Evolutionary conservation across 345 rosid genomes (phyloP), one percentile per base, ranked within the genome.

Genomic region (Eucalyptus pauciflora): DNA sequence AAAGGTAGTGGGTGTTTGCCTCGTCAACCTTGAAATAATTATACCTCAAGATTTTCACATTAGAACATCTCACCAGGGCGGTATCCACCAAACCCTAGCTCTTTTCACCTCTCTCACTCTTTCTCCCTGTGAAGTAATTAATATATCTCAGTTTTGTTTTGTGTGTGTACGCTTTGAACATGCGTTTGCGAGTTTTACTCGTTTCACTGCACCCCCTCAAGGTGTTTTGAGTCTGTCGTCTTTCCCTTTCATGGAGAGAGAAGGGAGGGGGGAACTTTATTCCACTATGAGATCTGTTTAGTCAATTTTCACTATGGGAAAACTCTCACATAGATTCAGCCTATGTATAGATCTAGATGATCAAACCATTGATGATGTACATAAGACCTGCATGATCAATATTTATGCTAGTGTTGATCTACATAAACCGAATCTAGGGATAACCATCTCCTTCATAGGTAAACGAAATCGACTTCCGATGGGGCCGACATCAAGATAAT

Each of bases 11-110:
- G 41, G 33, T 7, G 17, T 27, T 29, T 29, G 17, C 33, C 20
- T 7, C 0, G 6, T n/a, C 37, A 2, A 64, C 27, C 37, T 1
- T 31, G 10, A 64, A n/a, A 64, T 64, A n/a, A 64, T 64, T 64
- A n/a, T n/a, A 64, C 3, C 76, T 64, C 37, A 14, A 64, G 76
- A 64, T 64, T 64, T n/a, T 31, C 9, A 64, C 76, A n/a, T 64
- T 31, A 7, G 41, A 67, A 67, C 41, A n/a, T 67, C 20, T 16
- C 76, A n/a, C 69, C 33, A 13, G 3, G 37, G 20, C 41, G 6
- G 41, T n/a, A n/a, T 64, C 33, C 41, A n/a, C 37, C 76, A 67
- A 67, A 67, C 37, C 37, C 41, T 1, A n/a, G 9, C 41, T 67
- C 41, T 8, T 33, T 67, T 9, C 41, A 67, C 76, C 41, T 67